Conservation (phyloP, 2,329 filamentous ascomycete genomes). For the Sarocladium strictum region DNA sequence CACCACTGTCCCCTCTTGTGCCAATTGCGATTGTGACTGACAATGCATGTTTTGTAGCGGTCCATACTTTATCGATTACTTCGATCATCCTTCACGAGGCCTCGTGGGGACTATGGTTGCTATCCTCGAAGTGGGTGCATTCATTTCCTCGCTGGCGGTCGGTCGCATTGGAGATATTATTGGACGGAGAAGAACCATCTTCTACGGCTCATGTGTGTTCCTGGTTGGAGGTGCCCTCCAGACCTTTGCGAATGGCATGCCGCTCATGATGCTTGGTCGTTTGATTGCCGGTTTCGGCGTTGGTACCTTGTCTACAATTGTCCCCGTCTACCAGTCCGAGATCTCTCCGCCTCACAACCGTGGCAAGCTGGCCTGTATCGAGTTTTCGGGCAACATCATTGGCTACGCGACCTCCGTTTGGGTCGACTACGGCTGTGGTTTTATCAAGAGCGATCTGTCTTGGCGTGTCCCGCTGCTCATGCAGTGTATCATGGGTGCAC, state of each 20-base stretch:
- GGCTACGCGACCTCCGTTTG: constrained; percentile 96
- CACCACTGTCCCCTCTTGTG: not conserved
- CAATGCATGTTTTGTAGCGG: constrained; percentile 49
- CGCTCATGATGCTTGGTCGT: constrained; percentile 82
- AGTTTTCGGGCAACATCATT: constrained; percentile 95
- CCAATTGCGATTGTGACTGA: constrained; percentile 17
- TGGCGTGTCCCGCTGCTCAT: constrained; percentile 88
- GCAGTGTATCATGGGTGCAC: constrained; percentile 89
- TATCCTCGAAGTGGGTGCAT: constrained; percentile 88
- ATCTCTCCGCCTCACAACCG: constrained; percentile 95
- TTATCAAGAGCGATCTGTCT: constrained; percentile 74
- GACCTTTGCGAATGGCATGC: constrained; percentile 73
- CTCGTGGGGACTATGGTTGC: constrained; percentile 97
- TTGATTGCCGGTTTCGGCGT: constrained; percentile 82
- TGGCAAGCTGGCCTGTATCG: constrained; percentile 92
- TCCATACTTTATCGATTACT: constrained; percentile 83
- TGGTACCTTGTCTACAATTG: constrained; percentile 84
- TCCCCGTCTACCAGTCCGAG: constrained; percentile 90
- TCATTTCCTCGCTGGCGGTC: constrained; percentile 81
- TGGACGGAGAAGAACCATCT: constrained; percentile 80
- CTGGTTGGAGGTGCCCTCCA: constrained; percentile 78
- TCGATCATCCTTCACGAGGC: constrained; percentile 78
- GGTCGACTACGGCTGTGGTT: constrained; percentile 97
- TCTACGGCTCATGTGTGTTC: constrained; percentile 91
- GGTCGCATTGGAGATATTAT: constrained; percentile 89